Conservation (phyloP, 306 rosid genomes). For the Herpetospermum pedunculosum region DNA sequence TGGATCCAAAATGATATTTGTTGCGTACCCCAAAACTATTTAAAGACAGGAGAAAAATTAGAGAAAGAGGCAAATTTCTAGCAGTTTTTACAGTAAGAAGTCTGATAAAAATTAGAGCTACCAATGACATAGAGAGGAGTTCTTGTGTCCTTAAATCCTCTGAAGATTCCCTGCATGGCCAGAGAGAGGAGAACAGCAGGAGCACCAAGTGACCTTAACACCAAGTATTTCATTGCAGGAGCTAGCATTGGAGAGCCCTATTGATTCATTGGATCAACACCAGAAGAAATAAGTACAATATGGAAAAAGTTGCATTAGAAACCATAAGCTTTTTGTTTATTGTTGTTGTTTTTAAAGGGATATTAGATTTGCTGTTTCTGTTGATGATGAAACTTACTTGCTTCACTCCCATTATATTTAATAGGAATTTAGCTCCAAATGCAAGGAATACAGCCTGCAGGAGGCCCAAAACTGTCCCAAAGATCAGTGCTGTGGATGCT, state of each 20-base stretch:
- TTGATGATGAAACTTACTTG: slow-evolving; percentile 35
- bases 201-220: slow-evolving; percentile 75
- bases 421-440: slow-evolving; percentile 51
- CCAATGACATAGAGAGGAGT: slow-evolving; percentile 91
- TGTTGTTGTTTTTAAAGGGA: not conserved
- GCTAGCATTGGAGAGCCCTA: slow-evolving; percentile 77
- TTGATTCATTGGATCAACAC: not conserved
- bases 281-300: not conserved
- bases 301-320: not conserved
- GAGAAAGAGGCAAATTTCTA: slow-evolving; percentile 1
- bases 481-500: slow-evolving; percentile 85
- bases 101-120: slow-evolving; percentile 11
- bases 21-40: slow-evolving; percentile 53
- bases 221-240: slow-evolving; percentile 69
- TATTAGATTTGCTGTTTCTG: not conserved
- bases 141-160: slow-evolving; percentile 94
- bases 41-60: not conserved
- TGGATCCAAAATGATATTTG: slow-evolving; percentile 69
- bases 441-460: slow-evolving; percentile 61
- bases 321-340: not conserved
- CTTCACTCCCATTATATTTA: slow-evolving; percentile 80
- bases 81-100: not conserved
- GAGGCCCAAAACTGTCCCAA: slow-evolving; percentile 70
- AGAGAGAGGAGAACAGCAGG: slow-evolving; percentile 95
- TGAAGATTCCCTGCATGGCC: slow-evolving; percentile 93